phyloP scores from a whole-genome alignment of 2,329 filamentous ascomycete species.

The Trichoderma sp. region DNA sequence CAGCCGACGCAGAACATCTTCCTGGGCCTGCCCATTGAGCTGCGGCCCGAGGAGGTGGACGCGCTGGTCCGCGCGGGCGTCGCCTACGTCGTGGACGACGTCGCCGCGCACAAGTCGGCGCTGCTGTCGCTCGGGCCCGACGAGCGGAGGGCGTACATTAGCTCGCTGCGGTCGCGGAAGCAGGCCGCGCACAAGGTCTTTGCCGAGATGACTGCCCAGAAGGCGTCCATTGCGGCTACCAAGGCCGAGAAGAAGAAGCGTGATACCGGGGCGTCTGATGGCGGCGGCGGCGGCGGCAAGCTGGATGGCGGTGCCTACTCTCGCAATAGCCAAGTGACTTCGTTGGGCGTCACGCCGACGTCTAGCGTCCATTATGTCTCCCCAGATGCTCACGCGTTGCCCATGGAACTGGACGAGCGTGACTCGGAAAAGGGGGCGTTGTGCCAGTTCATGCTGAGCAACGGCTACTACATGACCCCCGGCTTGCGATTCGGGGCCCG shows the following conservation, averaged over 20 bases:
- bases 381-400: conserved; percentile 26
- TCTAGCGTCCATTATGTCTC: conserved; percentile 41
- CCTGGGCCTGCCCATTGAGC: conserved; percentile 81
- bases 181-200: conserved; percentile 46
- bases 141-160: conserved; percentile 65
- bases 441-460: conserved; percentile 76
- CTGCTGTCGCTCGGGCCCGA: conserved; percentile 60
- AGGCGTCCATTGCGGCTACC: conserved; percentile 37
- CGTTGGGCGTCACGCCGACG: conserved; percentile 43
- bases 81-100: conserved; percentile 81
- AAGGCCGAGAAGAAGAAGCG: conserved; percentile 8
- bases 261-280: conserved; percentile 6
- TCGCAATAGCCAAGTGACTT: conserved; percentile 29
- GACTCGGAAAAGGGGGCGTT: conserved; percentile 54
- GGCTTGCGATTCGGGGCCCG: conserved; percentile 92
- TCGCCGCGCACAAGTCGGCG: conserved; percentile 65
- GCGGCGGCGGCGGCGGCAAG: not conserved
- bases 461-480: conserved; percentile 85
- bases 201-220: conserved; percentile 45
- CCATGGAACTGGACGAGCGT: conserved; percentile 23
- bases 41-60: conserved; percentile 87
- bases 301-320: not conserved
- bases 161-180: conserved; percentile 53
- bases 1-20: conserved; percentile 95
- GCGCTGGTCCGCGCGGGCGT: conserved; percentile 75